These are phyloP conservation scores for Aspergillus niger DNA, from an alignment of 2,329 filamentous ascomycete species.

Conservation along the genomic window DNA sequence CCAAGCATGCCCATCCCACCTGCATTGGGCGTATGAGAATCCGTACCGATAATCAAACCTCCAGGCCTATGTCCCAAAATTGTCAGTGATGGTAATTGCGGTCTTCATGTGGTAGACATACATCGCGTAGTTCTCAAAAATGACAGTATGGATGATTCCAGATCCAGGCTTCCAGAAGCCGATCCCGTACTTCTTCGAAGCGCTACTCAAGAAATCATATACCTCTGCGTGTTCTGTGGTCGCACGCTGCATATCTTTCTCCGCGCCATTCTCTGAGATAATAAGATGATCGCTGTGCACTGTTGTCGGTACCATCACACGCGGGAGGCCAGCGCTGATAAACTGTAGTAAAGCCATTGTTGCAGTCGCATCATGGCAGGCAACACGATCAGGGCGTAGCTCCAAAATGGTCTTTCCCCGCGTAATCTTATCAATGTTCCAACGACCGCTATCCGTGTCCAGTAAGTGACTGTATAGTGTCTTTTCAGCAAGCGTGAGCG, in stretches of 20 bases:
- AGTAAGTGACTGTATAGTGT: slow-evolving; percentile 44
- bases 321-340: slow-evolving; percentile 44
- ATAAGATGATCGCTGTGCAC: slow-evolving; percentile 47
- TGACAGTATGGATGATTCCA: slow-evolving; percentile 43
- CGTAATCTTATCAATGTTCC: slow-evolving; percentile 31
- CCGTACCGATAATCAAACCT: slow-evolving; percentile 90
- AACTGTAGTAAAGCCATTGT: slow-evolving; percentile 49
- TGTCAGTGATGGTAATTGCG: not conserved
- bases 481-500: slow-evolving; percentile 45
- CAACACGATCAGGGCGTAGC: slow-evolving; percentile 43
- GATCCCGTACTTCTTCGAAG: slow-evolving; percentile 51
- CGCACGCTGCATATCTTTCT: slow-evolving; percentile 32
- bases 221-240: slow-evolving; percentile 39
- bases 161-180: slow-evolving; percentile 43
- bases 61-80: slow-evolving; percentile 61
- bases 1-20: slow-evolving; percentile 91
- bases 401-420: slow-evolving; percentile 43
- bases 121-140: slow-evolving; percentile 46
- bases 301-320: slow-evolving; percentile 42
- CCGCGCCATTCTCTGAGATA: slow-evolving; percentile 36
- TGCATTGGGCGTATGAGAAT: slow-evolving; percentile 93
- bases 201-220: slow-evolving; percentile 43
- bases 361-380: slow-evolving; percentile 47
- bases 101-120: slow-evolving; percentile 13
- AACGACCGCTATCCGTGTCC: slow-evolving; percentile 21